Evolutionary conservation across 1,139 yeast species (phyloP), one percentile per base, ranked within the genome.

Genomic region (Casaregolazyma suthepensis): DNA sequence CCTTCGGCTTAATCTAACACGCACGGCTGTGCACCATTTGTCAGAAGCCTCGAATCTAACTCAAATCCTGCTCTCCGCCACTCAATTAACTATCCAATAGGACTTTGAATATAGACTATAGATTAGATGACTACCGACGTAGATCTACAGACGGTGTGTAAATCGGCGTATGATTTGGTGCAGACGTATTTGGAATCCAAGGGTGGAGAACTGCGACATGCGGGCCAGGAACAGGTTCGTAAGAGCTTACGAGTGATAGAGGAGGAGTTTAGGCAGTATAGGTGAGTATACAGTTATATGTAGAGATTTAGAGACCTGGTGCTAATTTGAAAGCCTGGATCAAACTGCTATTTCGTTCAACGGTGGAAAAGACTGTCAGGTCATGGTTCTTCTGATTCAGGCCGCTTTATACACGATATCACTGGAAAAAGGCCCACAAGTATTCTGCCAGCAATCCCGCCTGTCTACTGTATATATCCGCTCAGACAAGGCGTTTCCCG

Each of bases 331-430:
- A 18, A 67, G 76, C 0, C 68, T 79, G 40, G 75, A 75, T 13
- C 82, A 87, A 57, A 70, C 88, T 3, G 85, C 96, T 3, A 73
- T 89, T 6, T 85, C 94, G 4, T 89, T 85, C 68, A 89, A 89
- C 64, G 96, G 96, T 5, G 96, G 96, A 1, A 89, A 89, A 63
- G 96, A 89, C 69, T 89, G 96, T 62, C 75, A 87, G 37, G 96
- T 88, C 46, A 84, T 88, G 87, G 75, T 89, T 48, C 72, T 87
- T 13, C 66, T 89, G 1, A 77, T 84, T 43, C 70, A 87, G 54
- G 83, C 89, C 1, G 79, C 82, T 5, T 72, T 85, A 4, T 77
- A 80, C 48, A 45, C 55, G 13, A 59, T 17, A 29, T 47, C 48
- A 13, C 31, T 38, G 31, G 22, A 22, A 19, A 10, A 17, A 5